These are phyloP conservation scores for Staphylotrichum longicolle DNA, from an alignment of 495 filamentous ascomycete genomes.

Conservation along the genomic window DNA sequence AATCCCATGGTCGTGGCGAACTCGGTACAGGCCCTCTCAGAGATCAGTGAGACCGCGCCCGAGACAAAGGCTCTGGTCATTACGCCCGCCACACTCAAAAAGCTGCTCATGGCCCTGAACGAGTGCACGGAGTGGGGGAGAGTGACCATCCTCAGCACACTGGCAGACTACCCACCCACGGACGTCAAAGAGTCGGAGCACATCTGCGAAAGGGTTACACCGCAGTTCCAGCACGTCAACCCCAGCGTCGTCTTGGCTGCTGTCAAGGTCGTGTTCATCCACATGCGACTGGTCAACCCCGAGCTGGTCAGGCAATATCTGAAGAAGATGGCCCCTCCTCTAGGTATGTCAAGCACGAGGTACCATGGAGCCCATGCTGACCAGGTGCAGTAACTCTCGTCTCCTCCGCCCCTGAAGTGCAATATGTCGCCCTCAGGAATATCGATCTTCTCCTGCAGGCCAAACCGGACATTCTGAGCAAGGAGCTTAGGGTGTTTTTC, in stretches of 20 bases:
- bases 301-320: slow-evolving; percentile 79
- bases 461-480: slow-evolving; percentile 92
- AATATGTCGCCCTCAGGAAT: slow-evolving; percentile 94
- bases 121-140: slow-evolving; percentile 99
- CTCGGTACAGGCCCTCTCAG: slow-evolving; percentile 85
- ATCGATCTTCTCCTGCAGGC: slow-evolving; percentile 95
- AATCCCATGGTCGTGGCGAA: slow-evolving; percentile 99
- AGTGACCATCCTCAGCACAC: slow-evolving; percentile 85
- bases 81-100: slow-evolving; percentile 78
- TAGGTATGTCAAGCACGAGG: slow-evolving; percentile 59
- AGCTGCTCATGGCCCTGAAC: slow-evolving; percentile 93
- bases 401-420: slow-evolving; percentile 92
- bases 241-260: slow-evolving; percentile 94
- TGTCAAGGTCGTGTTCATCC: slow-evolving; percentile 95
- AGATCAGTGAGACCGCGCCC: slow-evolving; percentile 86
- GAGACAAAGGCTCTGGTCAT: slow-evolving; percentile 85
- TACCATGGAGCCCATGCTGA: slow-evolving; percentile 18
- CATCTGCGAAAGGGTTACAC: slow-evolving; percentile 92
- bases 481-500: slow-evolving; percentile 97
- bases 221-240: slow-evolving; percentile 98
- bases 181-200: slow-evolving; percentile 97
- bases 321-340: slow-evolving; percentile 96
- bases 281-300: slow-evolving; percentile 80
- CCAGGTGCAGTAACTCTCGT: slow-evolving; percentile 76
- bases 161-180: slow-evolving; percentile 80